Conservation (phyloP, 2,329 filamentous ascomycete species). For the Ciborinia camelliae region DNA sequence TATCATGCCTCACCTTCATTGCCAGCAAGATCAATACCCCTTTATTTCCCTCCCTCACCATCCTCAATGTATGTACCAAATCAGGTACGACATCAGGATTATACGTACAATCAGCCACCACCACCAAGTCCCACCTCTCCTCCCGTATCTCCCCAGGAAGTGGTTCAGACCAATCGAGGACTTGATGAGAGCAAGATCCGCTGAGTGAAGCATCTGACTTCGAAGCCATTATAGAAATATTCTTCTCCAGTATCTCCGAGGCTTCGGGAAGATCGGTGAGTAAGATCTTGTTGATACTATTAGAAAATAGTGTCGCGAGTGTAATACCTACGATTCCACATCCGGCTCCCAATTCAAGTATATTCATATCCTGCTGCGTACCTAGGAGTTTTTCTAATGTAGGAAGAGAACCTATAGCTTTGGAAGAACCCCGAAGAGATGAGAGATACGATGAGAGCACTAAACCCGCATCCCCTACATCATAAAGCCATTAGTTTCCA, state of each 20-base stretch:
- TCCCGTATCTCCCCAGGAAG: conserved; percentile 38
- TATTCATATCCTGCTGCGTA: conserved; percentile 40
- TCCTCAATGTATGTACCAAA: conserved; percentile 55
- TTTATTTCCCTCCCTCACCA: conserved; percentile 21
- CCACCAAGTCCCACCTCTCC: conserved; percentile 52
- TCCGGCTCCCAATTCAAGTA: conserved; percentile 65
- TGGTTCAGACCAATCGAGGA: conserved; percentile 61
- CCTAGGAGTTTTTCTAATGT: conserved; percentile 22
- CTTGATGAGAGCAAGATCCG: conserved; percentile 39
- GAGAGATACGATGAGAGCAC: conserved; percentile 39
- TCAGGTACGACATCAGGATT: conserved; percentile 64
- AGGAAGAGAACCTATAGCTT: neutral
- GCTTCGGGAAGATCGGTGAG: conserved; percentile 67
- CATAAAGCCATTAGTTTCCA: conserved; percentile 22
- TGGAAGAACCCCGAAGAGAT: conserved; percentile 5
- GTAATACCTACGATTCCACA: conserved; percentile 66
- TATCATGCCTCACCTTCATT: conserved; percentile 65
- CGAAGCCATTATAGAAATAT: conserved; percentile 36
- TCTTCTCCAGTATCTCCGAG: conserved; percentile 55
- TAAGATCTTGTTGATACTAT: conserved; percentile 42
- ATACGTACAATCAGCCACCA: conserved; percentile 72
- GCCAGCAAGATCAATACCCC: conserved; percentile 49
- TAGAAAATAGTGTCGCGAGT: conserved; percentile 43
- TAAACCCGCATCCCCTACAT: conserved; percentile 40
- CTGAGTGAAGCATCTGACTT: neutral